phyloP scores from a whole-genome alignment of 345 rosid genomes.

The Melaleuca alternifolia region DNA sequence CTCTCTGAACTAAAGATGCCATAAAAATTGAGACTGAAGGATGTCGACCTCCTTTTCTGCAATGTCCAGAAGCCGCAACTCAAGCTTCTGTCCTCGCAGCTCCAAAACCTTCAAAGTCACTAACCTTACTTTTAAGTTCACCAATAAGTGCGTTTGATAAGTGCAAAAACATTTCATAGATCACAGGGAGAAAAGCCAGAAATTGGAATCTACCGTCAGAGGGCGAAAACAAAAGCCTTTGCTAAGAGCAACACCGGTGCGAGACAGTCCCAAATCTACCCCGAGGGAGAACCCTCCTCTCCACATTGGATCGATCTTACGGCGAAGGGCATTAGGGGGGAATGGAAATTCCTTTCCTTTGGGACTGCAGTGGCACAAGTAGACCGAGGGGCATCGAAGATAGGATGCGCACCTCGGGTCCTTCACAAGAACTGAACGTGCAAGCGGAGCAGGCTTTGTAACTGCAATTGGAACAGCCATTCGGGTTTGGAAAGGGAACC shows the following conservation, averaged over 20 bases:
- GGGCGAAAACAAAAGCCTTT: conserved; percentile 65
- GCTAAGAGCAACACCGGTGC: conserved; percentile 70
- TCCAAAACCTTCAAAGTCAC: conserved; percentile 41
- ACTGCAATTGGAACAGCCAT: neutral
- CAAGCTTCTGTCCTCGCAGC: conserved; percentile 73
- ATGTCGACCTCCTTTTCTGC: conserved; percentile 42
- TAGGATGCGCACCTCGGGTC: neutral
- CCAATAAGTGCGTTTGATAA: neutral
- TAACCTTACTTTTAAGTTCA: neutral
- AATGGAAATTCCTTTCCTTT: neutral
- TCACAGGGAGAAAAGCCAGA: neutral
- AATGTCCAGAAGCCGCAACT: conserved; percentile 42
- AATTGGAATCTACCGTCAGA: conserved; percentile 26
- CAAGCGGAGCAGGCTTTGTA: neutral
- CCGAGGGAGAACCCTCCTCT: conserved; percentile 85
- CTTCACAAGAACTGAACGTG: neutral
- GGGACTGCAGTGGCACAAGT: neutral
- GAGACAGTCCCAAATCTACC: conserved; percentile 67
- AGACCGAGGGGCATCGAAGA: neutral
- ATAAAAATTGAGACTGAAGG: neutral
- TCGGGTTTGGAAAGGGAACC: neutral
- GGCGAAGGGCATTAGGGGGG: conserved; percentile 59
- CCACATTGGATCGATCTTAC: conserved; percentile 48
- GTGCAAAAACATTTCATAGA: neutral
- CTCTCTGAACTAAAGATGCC: neutral